Evolutionary conservation across 129 eudicot species (phyloP), one percentile per base, ranked within the genome.

Genomic region (Mikania micrantha): DNA sequence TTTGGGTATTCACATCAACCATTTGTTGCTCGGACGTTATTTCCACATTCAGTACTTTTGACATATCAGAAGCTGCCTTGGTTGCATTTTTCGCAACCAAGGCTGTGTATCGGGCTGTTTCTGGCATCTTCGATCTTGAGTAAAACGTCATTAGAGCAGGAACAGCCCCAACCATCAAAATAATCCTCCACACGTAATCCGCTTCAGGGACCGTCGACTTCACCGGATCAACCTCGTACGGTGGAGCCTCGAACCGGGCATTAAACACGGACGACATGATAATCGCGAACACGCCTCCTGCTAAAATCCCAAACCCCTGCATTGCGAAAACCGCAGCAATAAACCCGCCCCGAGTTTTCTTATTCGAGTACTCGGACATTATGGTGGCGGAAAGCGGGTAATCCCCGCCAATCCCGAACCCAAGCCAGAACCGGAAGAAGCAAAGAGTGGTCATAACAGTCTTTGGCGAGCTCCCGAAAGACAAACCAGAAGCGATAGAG

Each of bases 381-480:
- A 84, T 84, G n/a, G 88, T 84, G 15, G 85, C 88, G 5, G 85
- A 84, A 3, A 84, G 82, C 31, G 88, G 88, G 71, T 84, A 84
- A 68, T 84, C 88, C 0, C 88, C 88, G 0, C 88, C 88, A 19
- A 84, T 84, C 36, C 89, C 89, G 5, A 84, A 66, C 70, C 89
- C 85, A 15, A 84, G 83, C 89, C 89, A 84, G 42, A 84, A 84
- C 45, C 89, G 75, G 32, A 84, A 84, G 71, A 84, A 81, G 28
- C 85, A 81, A 48, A 80, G 88, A 21, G 88, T 80, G 6, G 82
- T 60, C 88, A 84, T 80, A 4, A 84, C 85, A 0, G 79, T 6
- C 34, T 84, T 80, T 3, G 88, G 85, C 7, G 49, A 17, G 32
- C 52, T 66, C 48, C 88, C 88, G 21, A 84, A 80, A 0, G 88